Evolutionary conservation across 495 filamentous ascomycete genomes (phyloP), one percentile per base, ranked within the genome.

Genomic region (Lophiostoma macrostomum): DNA sequence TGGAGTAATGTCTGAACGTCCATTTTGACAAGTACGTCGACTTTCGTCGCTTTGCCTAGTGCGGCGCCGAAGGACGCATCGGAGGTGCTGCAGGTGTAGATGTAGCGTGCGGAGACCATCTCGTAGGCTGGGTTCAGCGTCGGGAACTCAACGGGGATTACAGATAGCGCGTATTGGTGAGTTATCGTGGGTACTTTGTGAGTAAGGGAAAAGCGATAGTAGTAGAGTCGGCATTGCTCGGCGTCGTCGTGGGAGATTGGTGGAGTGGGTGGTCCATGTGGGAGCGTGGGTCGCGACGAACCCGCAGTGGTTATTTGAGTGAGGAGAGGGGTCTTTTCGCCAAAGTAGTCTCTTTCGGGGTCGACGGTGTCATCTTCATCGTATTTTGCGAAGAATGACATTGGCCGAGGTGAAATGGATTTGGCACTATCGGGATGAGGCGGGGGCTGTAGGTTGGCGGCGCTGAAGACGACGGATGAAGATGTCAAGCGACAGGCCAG

Each of bases 151-250:
- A 85, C 81, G 0, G 80, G 74, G 36, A 85, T 79, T 11, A 75
- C 71, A 0, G 78, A 73, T 7, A 86, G 71, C 0, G 78, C 80
- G 69, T 78, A 85, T 58, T 86, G 81, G 29, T 82, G 72, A 12
- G 64, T 67, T 24, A 85, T 83, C 10, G 47, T 36, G 20, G 52
- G 32, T 1, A 45, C 42, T 7, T 58, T 36, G 13, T 53, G 27
- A 8, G 58, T 49, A 10, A 80, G 69, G 8, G 53, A 56, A 60
- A 85, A 85, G 31, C 69, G 67, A 58, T 84, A 85, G 53, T 84
- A 85, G 59, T 85, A 85, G 4, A 87, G 71, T 19, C 81, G 75
- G 49, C 81, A 84, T 57, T 86, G 78, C 37, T 83, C 80, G 50
- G 74, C 74, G 42, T 81, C 78, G n/a, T 65, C 60, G 5, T 58